These are phyloP conservation scores for Boletus rex-veris DNA, from an alignment of 768 basidiomycete species.

Conservation along the genomic window DNA sequence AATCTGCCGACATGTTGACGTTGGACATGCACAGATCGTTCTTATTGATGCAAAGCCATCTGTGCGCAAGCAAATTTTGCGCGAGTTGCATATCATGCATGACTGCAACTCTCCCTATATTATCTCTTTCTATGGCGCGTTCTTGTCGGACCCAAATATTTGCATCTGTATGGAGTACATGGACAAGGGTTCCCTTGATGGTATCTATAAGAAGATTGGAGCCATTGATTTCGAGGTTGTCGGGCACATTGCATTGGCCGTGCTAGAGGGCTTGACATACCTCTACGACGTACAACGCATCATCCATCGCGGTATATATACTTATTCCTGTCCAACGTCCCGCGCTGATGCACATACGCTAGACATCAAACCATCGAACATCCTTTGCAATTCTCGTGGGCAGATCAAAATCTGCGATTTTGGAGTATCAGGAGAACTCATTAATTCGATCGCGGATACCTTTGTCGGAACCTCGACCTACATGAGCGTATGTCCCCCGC, in stretches of 20 bases:
- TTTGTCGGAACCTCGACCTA: conserved; percentile 99
- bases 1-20: background rate
- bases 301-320: conserved; percentile 90
- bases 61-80: conserved; percentile 94
- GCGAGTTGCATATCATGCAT: conserved; percentile 99
- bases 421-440: conserved; percentile 96
- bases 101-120: conserved; percentile 93
- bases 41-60: conserved; percentile 95
- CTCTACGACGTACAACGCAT: conserved; percentile 97
- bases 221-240: conserved; percentile 91
- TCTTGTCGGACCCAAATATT: conserved; percentile 94
- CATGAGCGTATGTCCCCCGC: conserved; percentile 80
- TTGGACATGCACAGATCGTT: conserved; percentile 60
- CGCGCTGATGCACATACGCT: conserved; percentile 17
- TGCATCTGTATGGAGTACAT: conserved; percentile 98
- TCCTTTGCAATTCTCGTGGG: conserved; percentile 89
- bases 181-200: conserved; percentile 92
- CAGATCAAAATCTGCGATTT: conserved; percentile 99
- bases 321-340: background rate
- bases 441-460: conserved; percentile 98
- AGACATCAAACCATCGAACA: conserved; percentile 99
- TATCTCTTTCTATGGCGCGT: conserved; percentile 96
- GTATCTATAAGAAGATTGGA: conserved; percentile 94
- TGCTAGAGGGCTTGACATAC: conserved; percentile 92
- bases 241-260: conserved; percentile 90